Conservation (phyloP, 2,329 filamentous ascomycete species). For the Cryphonectria naterciae region DNA sequence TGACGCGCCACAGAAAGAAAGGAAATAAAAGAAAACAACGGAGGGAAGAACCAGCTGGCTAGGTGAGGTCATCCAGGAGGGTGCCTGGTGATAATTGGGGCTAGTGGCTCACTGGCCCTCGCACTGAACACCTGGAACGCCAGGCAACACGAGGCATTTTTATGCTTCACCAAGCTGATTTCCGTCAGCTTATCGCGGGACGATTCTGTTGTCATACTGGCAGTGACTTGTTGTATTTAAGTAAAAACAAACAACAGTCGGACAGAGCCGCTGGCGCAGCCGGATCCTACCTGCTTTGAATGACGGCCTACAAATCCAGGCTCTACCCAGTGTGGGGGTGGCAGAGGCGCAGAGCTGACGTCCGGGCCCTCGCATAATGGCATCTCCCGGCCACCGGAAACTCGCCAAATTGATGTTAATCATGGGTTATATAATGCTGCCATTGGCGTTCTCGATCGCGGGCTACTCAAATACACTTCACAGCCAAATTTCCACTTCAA, state of each 20-base stretch:
- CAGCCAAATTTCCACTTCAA: not conserved
- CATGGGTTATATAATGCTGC: not conserved
- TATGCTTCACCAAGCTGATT: not conserved
- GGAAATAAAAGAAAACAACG: no score
- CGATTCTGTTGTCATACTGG: not conserved
- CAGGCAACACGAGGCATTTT: not conserved
- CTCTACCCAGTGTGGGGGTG: not conserved
- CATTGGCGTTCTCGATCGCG: not conserved
- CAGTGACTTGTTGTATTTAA: no score
- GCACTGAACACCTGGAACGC: no score
- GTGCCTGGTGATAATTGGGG: no score
- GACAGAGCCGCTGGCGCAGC: not conserved
- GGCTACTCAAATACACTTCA: not conserved
- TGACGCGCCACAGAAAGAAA: no score
- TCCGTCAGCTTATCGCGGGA: not conserved
- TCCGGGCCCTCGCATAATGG: not conserved
- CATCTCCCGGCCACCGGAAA: no score
- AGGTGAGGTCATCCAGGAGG: no score
- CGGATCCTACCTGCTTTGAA: not conserved
- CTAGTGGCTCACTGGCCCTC: no score
- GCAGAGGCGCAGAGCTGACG: not conserved
- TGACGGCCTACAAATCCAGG: not conserved
- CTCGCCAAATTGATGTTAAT: not conserved
- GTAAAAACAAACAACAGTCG: not conserved
- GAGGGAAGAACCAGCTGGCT: no score